Evolutionary conservation across 2,329 filamentous ascomycete genomes (phyloP), one percentile per base, ranked within the genome.

Genomic region (Ceratocystis cubensis): DNA sequence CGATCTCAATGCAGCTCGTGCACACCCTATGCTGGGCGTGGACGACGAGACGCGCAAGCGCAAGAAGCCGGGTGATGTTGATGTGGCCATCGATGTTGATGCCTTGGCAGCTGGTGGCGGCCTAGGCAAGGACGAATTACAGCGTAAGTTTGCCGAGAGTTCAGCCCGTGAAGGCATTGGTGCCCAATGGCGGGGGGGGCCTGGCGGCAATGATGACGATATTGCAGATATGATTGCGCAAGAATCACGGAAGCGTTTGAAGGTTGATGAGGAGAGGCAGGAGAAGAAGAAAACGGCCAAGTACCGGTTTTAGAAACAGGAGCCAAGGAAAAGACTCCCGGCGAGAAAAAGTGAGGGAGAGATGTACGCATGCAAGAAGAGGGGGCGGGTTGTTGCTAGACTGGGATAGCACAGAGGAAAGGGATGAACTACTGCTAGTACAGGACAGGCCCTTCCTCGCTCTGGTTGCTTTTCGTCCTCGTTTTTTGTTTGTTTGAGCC

Each of bases 1-100:
- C 76, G 92, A 99, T 76, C 82, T 99, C 69, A 87, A 84, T 66
- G 74, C 74, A 46, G 45, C 79, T 82, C 69, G 77, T 79, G 25
- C 78, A 80, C 68, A 75, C 89, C 88, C 89, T 0, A 83, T 95
- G 2, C 83, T 99, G 3, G 94, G 92, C 10, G 82, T 84, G 69
- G 90, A 95, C 28, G 88, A 91, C 67, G 85, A 91, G 66, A 81
- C 76, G 28, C 80, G 89, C 72, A 94, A 95, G 78, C 84, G 91
- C 72, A 99, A 97, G 84, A 96, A 96, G 82, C 92, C 89, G 3
- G 94, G 93, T 50, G 94, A 99, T 74, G 84, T 99, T 28, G 94
- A 99, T 71, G 88, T 97, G 33, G 90, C 91, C 28, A 85, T 99
- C 69, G 91, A 97, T 72, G 84, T 90, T 4, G 93, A 97, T 73